Conservation (phyloP, 2,329 filamentous ascomycete genomes). For the Phaeosphaeriaceae sp. region DNA sequence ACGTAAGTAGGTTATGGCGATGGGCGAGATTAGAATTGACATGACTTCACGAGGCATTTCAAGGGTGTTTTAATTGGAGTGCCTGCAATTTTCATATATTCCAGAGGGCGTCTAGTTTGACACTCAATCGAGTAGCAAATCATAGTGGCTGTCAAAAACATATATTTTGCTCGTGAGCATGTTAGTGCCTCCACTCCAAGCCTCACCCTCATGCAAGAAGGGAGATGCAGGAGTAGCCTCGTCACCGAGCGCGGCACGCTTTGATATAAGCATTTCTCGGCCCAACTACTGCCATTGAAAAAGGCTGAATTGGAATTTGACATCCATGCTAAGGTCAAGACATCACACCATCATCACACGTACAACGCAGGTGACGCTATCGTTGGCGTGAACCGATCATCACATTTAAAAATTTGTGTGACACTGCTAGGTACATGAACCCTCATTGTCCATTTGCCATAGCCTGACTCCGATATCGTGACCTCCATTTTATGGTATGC, state of each 20-base stretch:
- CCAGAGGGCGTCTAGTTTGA: too few relatives aligned
- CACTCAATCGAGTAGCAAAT: too few relatives aligned
- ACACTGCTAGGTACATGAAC: conserved; percentile 44
- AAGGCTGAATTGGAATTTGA: conserved; percentile 97
- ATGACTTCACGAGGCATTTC: not conserved
- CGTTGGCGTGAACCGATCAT: conserved; percentile 45
- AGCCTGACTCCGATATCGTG: conserved; percentile 44
- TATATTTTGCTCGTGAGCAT: conserved; percentile 9
- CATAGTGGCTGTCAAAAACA: too few relatives aligned
- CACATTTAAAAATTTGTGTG: conserved; percentile 46
- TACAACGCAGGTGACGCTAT: conserved; percentile 10
- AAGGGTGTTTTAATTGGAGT: not conserved
- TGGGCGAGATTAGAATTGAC: not conserved
- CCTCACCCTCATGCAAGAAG: conserved; percentile 21
- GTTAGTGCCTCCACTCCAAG: conserved; percentile 36
- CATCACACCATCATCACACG: conserved; percentile 9
- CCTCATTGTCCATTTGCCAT: conserved; percentile 29
- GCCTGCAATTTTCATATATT: too few relatives aligned
- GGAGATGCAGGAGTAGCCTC: conserved; percentile 35
- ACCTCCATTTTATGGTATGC: conserved; percentile 37
- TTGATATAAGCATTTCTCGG: conserved; percentile 88
- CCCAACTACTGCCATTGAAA: conserved; percentile 86
- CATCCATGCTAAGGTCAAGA: conserved; percentile 79
- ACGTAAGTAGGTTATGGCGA: conserved; percentile 5
- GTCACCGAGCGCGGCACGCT: conserved; percentile 41